Evolutionary conservation across 495 filamentous ascomycete species (phyloP), one percentile per base, ranked within the genome.

Genomic region (Xylaria venustula): DNA sequence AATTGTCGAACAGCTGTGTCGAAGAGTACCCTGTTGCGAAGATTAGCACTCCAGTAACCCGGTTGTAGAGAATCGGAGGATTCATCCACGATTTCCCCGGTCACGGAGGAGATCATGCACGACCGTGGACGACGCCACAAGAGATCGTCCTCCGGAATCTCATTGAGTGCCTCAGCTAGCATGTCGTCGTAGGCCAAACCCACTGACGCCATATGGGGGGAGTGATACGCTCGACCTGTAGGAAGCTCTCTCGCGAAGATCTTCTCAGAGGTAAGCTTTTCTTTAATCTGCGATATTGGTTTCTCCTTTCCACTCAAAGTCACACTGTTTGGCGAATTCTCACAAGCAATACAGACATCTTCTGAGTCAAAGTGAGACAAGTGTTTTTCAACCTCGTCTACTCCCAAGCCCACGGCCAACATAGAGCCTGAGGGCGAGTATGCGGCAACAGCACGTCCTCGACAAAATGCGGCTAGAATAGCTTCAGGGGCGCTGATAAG

Each of bases 161-260:
- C 47, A 14, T 54, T 25, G 7, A 54, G 25, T 12, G 64, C 47
- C 26, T 14, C 60, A 30, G 54, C 20, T 44, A 75, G 58, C 49
- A 76, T 68, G 1, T 65, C 45, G 9, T 66, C 53, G 63, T 81
- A 85, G 11, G 60, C 44, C n/a, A 53, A 36, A 0, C 66, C 68
- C 30, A 79, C 62, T 5, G 59, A 32, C 0, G 52, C 47, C 81
- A 85, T 84, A 50, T 76, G 79, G 11, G 74, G 75, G 2, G 79
- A 79, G 62, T 85, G 83, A 55, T 86, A 86, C 1, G 83, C 83
- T 22, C 69, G 70, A 19, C 73, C 70, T 7, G 79, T 75, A 26
- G 67, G 64, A 9, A 84, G 61, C 32, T 67, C 20, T 14, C 80
- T 71, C 2, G 70, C 70, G 50, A 82, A 81, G 17, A 77, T 46